Conservation (phyloP, 768 basidiomycete genomes). For the Leccinum obscurum region DNA sequence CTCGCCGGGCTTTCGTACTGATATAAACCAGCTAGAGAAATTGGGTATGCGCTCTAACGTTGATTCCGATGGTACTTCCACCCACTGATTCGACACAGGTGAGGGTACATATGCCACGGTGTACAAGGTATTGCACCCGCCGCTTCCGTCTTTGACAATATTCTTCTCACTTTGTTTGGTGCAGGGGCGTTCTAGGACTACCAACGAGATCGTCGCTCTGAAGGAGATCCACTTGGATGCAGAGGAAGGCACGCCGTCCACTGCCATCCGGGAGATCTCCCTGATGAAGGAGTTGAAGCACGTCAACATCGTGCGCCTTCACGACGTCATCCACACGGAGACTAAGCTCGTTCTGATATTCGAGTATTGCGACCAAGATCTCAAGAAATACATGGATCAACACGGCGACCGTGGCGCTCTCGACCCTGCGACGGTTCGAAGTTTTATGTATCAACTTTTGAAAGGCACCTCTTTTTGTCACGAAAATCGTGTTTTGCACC, state of each 20-base stretch:
- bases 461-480: conserved; percentile 99
- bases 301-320: conserved; percentile 95
- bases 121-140: conserved; percentile 69
- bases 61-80: conserved; percentile 1
- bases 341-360: conserved; percentile 97
- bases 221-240: conserved; percentile 99
- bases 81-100: conserved; percentile 41
- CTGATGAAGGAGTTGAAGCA: conserved; percentile 99
- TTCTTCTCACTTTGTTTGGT: conserved; percentile 3
- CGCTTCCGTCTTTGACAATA: background rate
- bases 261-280: conserved; percentile 98
- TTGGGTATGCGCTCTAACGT: conserved; percentile 48
- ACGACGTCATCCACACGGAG: conserved; percentile 99
- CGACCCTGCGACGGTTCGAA: conserved; percentile 83
- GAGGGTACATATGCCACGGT: conserved; percentile 96
- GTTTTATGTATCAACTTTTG: conserved; percentile 97
- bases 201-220: conserved; percentile 97
- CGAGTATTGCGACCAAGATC: conserved; percentile 97
- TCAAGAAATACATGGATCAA: conserved; percentile 99
- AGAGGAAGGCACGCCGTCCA: conserved; percentile 98
- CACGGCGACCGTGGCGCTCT: conserved; percentile 95
- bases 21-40: conserved; percentile 75
- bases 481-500: conserved; percentile 96
- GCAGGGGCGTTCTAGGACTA: conserved; percentile 91
- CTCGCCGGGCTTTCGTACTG: conserved; percentile 1